Evolutionary conservation across 2,329 filamentous ascomycete genomes (phyloP).

Genomic region (Botrytis fabae): DNA sequence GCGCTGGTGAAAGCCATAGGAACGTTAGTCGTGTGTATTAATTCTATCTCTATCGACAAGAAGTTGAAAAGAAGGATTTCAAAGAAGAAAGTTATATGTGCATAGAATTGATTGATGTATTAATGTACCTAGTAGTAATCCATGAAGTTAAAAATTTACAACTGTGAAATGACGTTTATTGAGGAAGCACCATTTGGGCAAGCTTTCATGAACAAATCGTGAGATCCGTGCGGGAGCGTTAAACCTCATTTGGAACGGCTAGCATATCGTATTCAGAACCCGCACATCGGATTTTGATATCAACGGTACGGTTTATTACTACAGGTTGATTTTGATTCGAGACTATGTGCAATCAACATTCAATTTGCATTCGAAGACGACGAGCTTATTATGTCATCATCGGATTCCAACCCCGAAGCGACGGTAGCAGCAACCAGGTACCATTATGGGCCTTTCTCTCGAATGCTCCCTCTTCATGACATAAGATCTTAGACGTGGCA

Average conservation of each 20-base stretch:
- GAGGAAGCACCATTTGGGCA: slow-evolving; percentile 10
- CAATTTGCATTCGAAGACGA: background rate
- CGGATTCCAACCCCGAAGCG: background rate
- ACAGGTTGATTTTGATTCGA: background rate
- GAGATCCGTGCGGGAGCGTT: background rate
- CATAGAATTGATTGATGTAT: background rate
- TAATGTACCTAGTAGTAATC: background rate
- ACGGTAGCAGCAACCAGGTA: background rate
- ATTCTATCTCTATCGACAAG: background rate
- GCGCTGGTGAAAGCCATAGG: slow-evolving; percentile 19
- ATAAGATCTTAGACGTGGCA: background rate
- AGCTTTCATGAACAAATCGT: slow-evolving; percentile 9
- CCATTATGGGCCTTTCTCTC: background rate
- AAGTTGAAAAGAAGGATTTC: background rate
- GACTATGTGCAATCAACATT: background rate
- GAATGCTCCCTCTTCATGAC: background rate
- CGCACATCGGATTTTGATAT: background rate
- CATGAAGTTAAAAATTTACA: slow-evolving; percentile 10
- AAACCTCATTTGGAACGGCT: background rate
- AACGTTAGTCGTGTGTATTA: background rate
- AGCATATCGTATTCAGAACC: background rate
- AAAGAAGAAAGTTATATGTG: background rate
- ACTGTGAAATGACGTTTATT: slow-evolving; percentile 21
- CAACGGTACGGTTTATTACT: background rate
- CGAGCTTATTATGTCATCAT: background rate